Conservation (phyloP, 331 rosid species). For the Prunus yedoensis region DNA sequence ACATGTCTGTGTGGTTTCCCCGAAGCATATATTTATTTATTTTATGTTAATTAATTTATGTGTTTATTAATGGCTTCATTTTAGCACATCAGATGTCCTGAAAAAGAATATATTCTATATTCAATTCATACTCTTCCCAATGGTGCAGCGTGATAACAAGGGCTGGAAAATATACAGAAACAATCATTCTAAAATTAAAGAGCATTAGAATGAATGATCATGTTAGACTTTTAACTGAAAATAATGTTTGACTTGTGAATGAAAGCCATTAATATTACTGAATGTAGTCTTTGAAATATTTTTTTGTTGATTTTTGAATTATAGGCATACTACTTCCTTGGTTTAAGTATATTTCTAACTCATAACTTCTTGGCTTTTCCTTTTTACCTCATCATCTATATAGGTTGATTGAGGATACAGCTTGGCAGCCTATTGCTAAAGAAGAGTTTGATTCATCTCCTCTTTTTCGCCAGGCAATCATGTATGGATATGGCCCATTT, state of each 20-base stretch:
- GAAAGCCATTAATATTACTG: background rate
- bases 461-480: conserved; percentile 64
- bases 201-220: background rate
- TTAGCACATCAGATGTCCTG: background rate
- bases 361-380: background rate
- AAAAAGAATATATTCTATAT: background rate
- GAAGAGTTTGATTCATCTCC: conserved; percentile 77
- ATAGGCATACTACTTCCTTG: background rate
- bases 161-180: background rate
- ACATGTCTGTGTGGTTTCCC: conserved; percentile 57
- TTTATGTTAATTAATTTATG: background rate
- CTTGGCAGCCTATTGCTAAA: conserved; percentile 87
- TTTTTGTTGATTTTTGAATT: no score
- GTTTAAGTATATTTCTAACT: background rate
- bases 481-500: conserved; percentile 81
- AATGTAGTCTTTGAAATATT: background rate
- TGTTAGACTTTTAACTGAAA: background rate
- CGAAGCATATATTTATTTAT: background rate
- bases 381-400: conserved; percentile 12
- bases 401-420: conserved; percentile 91
- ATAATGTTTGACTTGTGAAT: background rate
- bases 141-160: background rate
- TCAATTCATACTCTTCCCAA: background rate
- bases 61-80: background rate
- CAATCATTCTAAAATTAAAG: background rate